Base-by-base conservation (phyloP, 2,329 filamentous ascomycete genomes). In the Aspergillus tanneri region DNA sequence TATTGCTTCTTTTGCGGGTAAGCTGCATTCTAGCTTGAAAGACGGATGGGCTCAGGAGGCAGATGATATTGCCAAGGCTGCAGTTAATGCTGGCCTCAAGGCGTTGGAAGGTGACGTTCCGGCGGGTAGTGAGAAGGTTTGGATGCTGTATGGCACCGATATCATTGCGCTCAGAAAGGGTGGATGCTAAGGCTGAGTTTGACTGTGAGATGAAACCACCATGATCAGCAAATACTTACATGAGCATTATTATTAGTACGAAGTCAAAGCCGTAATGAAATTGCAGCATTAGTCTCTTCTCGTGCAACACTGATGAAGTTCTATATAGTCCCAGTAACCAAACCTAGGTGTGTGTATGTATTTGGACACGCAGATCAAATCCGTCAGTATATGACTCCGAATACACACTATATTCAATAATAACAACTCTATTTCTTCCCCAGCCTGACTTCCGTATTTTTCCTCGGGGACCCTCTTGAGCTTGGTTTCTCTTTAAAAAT, bases 21-120 rank as follows among this genome's bases (percentile, higher is more conserved):
- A 67, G 50, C 24, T 90, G 2, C 64, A 72, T 47, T 77, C 74
- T 5, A 52, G 59, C 39, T 58, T 84, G 53, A 83, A 83, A 71
- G 83, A 95, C 62, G 71, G 66, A 5, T 78, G 88, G 68, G 87
- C 83, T 2, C 87, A 93, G 72, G 88, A 93, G 43, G 83, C 81
- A 4, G 79, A 84, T 47, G 80, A 86, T 25, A 89, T 95, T 69
- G 76, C 66, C 69, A 73, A 75, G 36, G 64, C 67, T 8, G 64
- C 63, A 10, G 64, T 71, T 6, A 68, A 60, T 46, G 63, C 67
- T 16, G 65, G 70, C 0, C 47, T 73, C 14, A 72, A 68, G 56
- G 70, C 68, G 4, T 54, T 73, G 23, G 63, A 69, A 14, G 72
- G 70, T 2, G 64, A 74, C 50, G 63, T 68, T 28, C 68, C 67